Evolutionary conservation across 441 rosid genomes (phyloP).

Genomic region (Brassica balearica): DNA sequence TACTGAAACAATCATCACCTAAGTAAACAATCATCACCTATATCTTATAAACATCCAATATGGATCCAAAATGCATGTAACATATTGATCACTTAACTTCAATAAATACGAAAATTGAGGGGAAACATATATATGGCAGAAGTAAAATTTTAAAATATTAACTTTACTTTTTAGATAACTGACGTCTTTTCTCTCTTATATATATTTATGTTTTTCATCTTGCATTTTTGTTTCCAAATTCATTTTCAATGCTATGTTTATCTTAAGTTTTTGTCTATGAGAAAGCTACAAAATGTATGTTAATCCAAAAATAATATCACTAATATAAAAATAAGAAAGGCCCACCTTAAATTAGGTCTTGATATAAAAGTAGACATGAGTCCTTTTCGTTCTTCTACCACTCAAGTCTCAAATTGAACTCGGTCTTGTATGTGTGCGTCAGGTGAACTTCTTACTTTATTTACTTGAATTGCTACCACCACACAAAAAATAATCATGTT

Average conservation of each 20-base stretch:
- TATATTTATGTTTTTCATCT: not conserved
- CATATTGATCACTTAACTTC: not conserved
- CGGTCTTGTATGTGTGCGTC: not conserved
- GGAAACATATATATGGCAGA: not conserved
- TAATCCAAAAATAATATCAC: too few relatives aligned
- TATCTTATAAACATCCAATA: not conserved
- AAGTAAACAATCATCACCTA: too few relatives aligned
- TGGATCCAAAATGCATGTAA: not conserved
- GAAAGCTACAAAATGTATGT: not conserved
- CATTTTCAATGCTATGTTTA: not conserved
- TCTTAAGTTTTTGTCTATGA: not conserved
- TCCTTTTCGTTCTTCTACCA: not conserved
- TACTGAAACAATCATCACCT: too few relatives aligned
- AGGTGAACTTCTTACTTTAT: not conserved
- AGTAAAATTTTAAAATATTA: too few relatives aligned
- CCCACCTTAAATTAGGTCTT: not conserved
- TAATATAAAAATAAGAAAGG: not conserved
- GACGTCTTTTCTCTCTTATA: not conserved
- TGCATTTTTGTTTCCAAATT: not conserved
- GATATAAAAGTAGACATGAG: not conserved
- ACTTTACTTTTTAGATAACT: not conserved
- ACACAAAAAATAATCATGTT: not conserved
- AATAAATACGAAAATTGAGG: not conserved
- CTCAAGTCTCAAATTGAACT: not conserved
- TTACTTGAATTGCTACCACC: not conserved